phyloP scores from a whole-genome alignment of 305 asterid genomes.

The Plantago lanceolata region DNA sequence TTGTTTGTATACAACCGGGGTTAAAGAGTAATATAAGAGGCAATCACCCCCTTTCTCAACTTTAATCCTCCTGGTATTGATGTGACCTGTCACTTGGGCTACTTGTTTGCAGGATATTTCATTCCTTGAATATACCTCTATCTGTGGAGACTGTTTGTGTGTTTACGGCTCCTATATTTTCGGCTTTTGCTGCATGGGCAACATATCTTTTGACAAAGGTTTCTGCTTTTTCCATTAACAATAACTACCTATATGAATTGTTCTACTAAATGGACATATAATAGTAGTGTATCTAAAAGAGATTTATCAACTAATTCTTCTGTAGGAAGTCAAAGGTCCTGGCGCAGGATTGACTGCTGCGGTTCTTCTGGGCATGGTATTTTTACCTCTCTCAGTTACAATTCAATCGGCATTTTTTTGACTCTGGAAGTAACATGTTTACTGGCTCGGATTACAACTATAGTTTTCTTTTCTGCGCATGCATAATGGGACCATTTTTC shows the following conservation, averaged over 20 bases:
- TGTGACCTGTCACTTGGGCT: constrained; percentile 15
- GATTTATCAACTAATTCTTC: constrained; percentile 24
- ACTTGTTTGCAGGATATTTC: constrained; percentile 63
- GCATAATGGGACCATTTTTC: constrained; percentile 4
- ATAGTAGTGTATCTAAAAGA: not conserved
- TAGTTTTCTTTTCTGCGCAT: constrained; percentile 16
- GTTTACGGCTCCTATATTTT: constrained; percentile 95
- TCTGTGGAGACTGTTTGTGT: constrained; percentile 99
- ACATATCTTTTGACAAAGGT: constrained; percentile 96
- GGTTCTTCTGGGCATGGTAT: constrained; percentile 95
- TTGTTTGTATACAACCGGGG: not conserved
- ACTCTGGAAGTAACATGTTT: constrained; percentile 1
- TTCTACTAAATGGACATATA: constrained; percentile 1
- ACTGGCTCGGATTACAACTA: not conserved
- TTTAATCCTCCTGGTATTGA: constrained; percentile 16
- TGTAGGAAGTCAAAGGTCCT: constrained; percentile 89
- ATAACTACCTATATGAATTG: constrained; percentile 10
- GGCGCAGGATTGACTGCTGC: constrained; percentile 99
- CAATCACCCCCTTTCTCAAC: constrained; percentile 2
- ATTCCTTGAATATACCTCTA: constrained; percentile 79
- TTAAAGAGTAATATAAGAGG: constrained; percentile 13
- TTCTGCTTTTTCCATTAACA: constrained; percentile 26
- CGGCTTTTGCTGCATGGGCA: constrained; percentile 99
- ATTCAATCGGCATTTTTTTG: constrained; percentile 21
- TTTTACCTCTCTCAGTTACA: constrained; percentile 18